phyloP scores from a whole-genome alignment of 495 filamentous ascomycete genomes.

The Penicillium odoratum region DNA sequence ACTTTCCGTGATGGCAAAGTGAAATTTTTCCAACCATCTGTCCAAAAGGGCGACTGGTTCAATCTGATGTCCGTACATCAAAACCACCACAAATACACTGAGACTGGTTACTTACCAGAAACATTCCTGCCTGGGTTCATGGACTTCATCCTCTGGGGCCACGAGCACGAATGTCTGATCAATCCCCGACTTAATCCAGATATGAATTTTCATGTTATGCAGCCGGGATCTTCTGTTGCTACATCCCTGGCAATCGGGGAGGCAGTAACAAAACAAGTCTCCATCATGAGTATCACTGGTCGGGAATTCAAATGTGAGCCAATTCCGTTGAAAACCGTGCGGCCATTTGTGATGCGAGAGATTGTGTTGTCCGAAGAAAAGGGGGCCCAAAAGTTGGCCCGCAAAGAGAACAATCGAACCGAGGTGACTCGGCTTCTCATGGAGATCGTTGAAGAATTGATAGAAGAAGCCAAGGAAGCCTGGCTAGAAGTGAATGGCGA shows the following conservation, averaged over 20 bases:
- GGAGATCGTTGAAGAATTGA: slow-evolving; percentile 76
- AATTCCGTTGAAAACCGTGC: slow-evolving; percentile 80
- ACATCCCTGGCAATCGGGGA: slow-evolving; percentile 90
- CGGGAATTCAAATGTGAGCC: slow-evolving; percentile 79
- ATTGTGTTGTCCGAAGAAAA: slow-evolving; percentile 75
- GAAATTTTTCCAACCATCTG: slow-evolving; percentile 83
- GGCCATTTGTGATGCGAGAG: slow-evolving; percentile 87
- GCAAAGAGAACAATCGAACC: slow-evolving; percentile 77
- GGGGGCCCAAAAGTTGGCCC: slow-evolving; percentile 72
- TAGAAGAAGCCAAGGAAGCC: slow-evolving; percentile 75
- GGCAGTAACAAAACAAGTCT: slow-evolving; percentile 86
- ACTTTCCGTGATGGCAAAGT: slow-evolving; percentile 93
- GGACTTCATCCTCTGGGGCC: slow-evolving; percentile 92
- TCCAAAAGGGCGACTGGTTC: slow-evolving; percentile 91
- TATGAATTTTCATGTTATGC: slow-evolving; percentile 91
- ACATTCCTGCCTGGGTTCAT: slow-evolving; percentile 91
- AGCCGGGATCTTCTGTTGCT: slow-evolving; percentile 93
- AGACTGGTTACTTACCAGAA: slow-evolving; percentile 89
- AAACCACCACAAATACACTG: slow-evolving; percentile 88
- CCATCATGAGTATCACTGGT: slow-evolving; percentile 80
- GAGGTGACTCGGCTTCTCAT: slow-evolving; percentile 77
- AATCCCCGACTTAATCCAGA: slow-evolving; percentile 79
- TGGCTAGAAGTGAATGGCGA: slow-evolving; percentile 75
- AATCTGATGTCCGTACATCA: slow-evolving; percentile 96
- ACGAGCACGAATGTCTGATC: slow-evolving; percentile 96